Conservation (phyloP, 805 yeast genomes). For the Wickerhamiella allomyrinae region DNA sequence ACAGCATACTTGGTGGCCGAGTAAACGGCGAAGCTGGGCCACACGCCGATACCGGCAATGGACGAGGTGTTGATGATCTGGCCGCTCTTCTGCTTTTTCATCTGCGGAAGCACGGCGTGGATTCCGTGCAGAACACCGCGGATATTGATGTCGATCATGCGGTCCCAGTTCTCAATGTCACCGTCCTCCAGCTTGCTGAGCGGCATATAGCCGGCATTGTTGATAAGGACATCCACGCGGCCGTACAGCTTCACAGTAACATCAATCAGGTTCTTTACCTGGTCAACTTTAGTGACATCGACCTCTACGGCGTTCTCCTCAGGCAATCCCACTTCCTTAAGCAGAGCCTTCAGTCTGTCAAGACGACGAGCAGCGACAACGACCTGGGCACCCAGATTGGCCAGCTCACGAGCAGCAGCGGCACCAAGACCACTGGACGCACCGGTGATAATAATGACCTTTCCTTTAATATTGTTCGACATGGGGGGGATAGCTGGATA, state of each 20-base stretch:
- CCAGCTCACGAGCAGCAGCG: slow-evolving; percentile 79
- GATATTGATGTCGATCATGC: slow-evolving; percentile 61
- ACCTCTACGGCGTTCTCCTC: slow-evolving; percentile 36
- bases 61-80: slow-evolving; percentile 51
- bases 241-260: slow-evolving; percentile 37
- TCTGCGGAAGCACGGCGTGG: slow-evolving; percentile 54
- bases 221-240: slow-evolving; percentile 42
- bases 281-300: slow-evolving; percentile 40
- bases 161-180: slow-evolving; percentile 43
- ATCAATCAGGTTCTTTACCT: slow-evolving; percentile 35
- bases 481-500: too few species aligned
- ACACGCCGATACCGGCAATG: slow-evolving; percentile 51
- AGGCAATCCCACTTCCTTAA: slow-evolving; percentile 29
- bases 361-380: slow-evolving; percentile 62
- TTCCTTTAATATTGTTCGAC: slow-evolving; percentile 32
- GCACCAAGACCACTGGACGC: slow-evolving; percentile 95
- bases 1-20: slow-evolving; percentile 54
- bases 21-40: slow-evolving; percentile 50
- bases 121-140: slow-evolving; percentile 67
- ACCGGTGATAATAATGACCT: slow-evolving; percentile 70
- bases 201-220: slow-evolving; percentile 47
- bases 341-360: slow-evolving; percentile 38
- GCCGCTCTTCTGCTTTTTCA: slow-evolving; percentile 49
- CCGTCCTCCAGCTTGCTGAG: slow-evolving; percentile 66
- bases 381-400: slow-evolving; percentile 53